Evolutionary conservation across 164 flowering plant species (phyloP).

Genomic region (Chloranthus sessilifolius): DNA sequence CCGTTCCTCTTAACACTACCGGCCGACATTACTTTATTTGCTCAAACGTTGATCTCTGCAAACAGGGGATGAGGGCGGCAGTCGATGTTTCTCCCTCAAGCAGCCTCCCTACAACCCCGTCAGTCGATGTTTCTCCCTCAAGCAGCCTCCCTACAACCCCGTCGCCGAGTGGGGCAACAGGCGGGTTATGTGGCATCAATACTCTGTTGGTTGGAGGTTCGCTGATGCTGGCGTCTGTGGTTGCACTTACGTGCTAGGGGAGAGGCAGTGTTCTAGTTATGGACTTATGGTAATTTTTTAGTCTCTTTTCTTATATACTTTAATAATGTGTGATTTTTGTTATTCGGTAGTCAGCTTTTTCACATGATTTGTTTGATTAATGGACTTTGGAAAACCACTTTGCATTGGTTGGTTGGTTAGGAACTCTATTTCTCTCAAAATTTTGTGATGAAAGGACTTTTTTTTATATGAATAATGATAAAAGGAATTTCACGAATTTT

Average conservation of each 20-base stretch:
- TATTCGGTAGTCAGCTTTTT: too few species aligned
- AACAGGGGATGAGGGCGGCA: conserved; percentile 19
- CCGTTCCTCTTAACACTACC: conserved; percentile 5
- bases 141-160: neutral
- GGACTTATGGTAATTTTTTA: neutral
- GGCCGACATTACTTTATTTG: conserved; percentile 20
- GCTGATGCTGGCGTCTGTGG: conserved; percentile 22
- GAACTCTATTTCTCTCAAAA: too few species aligned
- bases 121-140: neutral
- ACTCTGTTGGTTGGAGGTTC: conserved; percentile 22
- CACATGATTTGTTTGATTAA: too few species aligned
- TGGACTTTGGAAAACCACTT: too few species aligned
- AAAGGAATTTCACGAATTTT: too few species aligned
- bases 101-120: neutral
- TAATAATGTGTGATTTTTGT: conserved; percentile 8
- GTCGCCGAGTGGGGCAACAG: conserved; percentile 16
- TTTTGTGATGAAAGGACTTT: too few species aligned
- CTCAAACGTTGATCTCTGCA: conserved; percentile 11
- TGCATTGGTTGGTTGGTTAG: too few species aligned
- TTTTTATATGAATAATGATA: too few species aligned
- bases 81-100: conserved; percentile 5
- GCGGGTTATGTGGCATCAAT: neutral
- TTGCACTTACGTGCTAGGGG: conserved; percentile 35
- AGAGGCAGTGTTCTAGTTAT: conserved; percentile 50
- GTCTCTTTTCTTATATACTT: neutral